Evolutionary conservation across 345 rosid genomes (phyloP), one percentile per base, ranked within the genome.

Genomic region (Bruguiera gymnorhiza): DNA sequence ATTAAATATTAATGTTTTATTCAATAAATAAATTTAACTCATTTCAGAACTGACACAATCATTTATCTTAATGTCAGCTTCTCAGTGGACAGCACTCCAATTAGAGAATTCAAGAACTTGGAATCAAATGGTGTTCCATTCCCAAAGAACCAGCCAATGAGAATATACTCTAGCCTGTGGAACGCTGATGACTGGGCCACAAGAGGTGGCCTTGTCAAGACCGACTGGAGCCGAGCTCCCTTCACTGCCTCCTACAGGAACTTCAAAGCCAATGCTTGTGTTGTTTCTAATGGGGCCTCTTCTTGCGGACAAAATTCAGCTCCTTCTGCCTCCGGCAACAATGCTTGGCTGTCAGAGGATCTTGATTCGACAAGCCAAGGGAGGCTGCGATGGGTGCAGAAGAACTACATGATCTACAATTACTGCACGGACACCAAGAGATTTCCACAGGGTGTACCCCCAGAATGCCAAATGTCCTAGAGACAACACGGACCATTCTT

Each of bases 171-270:
- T 13, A 84, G 84, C 52, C 77, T 86, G 4, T 86, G 93, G 91
- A 86, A 88, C 64, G 91, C 82, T 20, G 93, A 90, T 67, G 85
- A 88, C 48, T 90, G 93, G 96, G 89, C 89, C 2, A 89, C 96
- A 0, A 78, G 91, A 61, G 91, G 91, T 26, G 93, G 96, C 1
- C 81, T 81, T 9, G 84, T 88, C n/a, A 90, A 90, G 79, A 86
- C 71, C 0, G 88, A 90, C 57, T 88, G 89, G 86, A 63, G 84
- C 4, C 51, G 78, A n/a, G 86, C 91, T 67, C 91, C 91, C 1
- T 83, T 87, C 82, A 83, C 83, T 2, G 83, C 89, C 56, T 85
- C 77, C 5, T 86, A 63, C 70, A 78, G 80, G 71, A 79, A 83
- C 65, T 86, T 77, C 74, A 72, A 76, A 21, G 80, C 79, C 15